Conservation (phyloP, 2,329 filamentous ascomycete species). For the Ophidiomyces ophidiicola region DNA sequence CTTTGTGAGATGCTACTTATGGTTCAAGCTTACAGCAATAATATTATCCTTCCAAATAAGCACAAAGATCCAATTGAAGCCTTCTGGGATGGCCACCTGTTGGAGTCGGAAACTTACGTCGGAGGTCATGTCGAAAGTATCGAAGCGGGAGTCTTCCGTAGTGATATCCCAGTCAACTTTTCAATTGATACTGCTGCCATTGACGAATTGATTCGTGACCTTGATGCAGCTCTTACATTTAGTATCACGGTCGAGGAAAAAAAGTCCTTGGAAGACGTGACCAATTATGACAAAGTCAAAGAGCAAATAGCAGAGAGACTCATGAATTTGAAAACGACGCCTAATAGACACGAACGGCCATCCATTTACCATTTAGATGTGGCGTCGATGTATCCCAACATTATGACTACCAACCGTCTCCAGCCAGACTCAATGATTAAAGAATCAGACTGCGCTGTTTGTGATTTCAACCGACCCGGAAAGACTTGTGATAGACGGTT, state of each 20-base stretch:
- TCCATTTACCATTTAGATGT: constrained; percentile 97
- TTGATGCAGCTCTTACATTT: constrained; percentile 82
- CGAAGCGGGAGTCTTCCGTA: constrained; percentile 89
- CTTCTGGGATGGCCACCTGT: constrained; percentile 91
- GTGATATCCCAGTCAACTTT: constrained; percentile 92
- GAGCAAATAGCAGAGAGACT: constrained; percentile 64
- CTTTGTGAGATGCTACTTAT: constrained; percentile 99
- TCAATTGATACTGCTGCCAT: constrained; percentile 77
- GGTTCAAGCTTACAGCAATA: constrained; percentile 89
- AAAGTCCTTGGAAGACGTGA: constrained; percentile 65
- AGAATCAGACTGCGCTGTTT: constrained; percentile 90
- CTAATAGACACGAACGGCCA: constrained; percentile 71
- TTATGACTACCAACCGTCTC: constrained; percentile 97
- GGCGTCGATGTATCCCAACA: constrained; percentile 98
- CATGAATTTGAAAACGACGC: constrained; percentile 61
- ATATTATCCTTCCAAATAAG: constrained; percentile 91
- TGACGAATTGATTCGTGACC: constrained; percentile 72
- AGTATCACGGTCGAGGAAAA: constrained; percentile 75
- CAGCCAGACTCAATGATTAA: constrained; percentile 99
- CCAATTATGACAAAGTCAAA: constrained; percentile 75
- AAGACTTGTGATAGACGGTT: constrained; percentile 92
- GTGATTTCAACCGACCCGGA: constrained; percentile 93
- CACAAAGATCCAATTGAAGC: constrained; percentile 80
- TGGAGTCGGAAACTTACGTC: constrained; percentile 96
- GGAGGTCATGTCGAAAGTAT: constrained; percentile 99